phyloP scores from a whole-genome alignment of 2,329 filamentous ascomycete genomes.

The Aureobasidium pullulans region DNA sequence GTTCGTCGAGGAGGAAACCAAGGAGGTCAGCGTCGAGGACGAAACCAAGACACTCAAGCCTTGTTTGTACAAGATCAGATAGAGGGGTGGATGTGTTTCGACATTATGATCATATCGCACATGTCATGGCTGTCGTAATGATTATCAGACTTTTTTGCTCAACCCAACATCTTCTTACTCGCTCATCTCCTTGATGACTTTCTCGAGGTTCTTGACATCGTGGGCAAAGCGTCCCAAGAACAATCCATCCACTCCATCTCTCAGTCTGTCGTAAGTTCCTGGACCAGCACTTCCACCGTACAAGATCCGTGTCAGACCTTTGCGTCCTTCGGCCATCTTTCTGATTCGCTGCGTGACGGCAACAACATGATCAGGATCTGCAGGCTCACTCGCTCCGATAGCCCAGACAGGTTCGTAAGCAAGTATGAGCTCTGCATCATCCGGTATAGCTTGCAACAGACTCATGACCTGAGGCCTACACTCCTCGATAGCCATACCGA shows the following conservation, averaged over 20 bases:
- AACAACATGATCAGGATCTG: slow-evolving; percentile 63
- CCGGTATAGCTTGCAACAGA: slow-evolving; percentile 54
- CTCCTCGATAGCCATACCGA: slow-evolving; percentile 56
- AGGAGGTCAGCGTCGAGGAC: slow-evolving; percentile 50
- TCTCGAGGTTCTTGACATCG: slow-evolving; percentile 62
- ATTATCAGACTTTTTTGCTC: not conserved
- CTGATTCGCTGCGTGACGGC: slow-evolving; percentile 61
- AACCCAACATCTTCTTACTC: slow-evolving; percentile 20
- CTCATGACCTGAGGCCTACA: slow-evolving; percentile 58
- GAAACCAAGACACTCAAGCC: slow-evolving; percentile 77
- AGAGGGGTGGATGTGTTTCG: slow-evolving; percentile 17
- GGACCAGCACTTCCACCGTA: slow-evolving; percentile 81
- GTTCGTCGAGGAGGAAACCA: slow-evolving; percentile 53
- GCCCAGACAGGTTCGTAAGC: slow-evolving; percentile 90
- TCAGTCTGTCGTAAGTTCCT: slow-evolving; percentile 62
- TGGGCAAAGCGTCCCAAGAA: slow-evolving; percentile 79
- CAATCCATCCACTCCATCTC: slow-evolving; percentile 66
- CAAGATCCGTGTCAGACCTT: slow-evolving; percentile 58
- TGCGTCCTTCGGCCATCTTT: slow-evolving; percentile 44
- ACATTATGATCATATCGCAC: not conserved
- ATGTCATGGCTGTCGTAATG: not conserved
- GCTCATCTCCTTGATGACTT: slow-evolving; percentile 65
- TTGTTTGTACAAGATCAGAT: slow-evolving; percentile 90
- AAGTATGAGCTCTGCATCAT: slow-evolving; percentile 61
- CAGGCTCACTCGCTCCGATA: slow-evolving; percentile 68